A percentile compares a stretch with the other conserved stretches of the same genome.
Evolutionary conservation across 2,329 filamentous ascomycete species (phyloP).

Genomic region (Ophiocordyceps camponoti-rufipedis): DNA sequence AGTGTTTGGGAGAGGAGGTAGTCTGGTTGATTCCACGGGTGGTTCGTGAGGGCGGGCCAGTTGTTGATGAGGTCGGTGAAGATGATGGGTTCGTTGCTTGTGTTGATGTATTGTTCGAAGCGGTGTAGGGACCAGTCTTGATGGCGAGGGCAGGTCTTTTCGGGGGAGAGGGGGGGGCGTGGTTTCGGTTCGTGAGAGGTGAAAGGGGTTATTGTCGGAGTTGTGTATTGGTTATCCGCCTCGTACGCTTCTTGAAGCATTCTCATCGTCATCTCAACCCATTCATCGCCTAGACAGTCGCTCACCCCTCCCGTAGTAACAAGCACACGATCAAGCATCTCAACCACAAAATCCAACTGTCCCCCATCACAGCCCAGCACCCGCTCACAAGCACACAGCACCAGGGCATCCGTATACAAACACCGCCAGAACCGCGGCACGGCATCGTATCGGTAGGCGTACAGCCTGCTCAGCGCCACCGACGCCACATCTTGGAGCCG

Average conservation of each 20-base stretch:
- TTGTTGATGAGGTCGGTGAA: conserved; percentile 41
- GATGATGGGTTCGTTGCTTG: conserved; percentile 39
- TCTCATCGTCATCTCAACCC: conserved; percentile 32
- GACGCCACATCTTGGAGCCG: conserved; percentile 37
- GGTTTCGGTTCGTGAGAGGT: conserved; percentile 11
- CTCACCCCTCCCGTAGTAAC: conserved; percentile 54
- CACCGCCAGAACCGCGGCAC: conserved; percentile 51
- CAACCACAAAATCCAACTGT: conserved; percentile 37
- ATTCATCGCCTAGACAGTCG: conserved; percentile 23
- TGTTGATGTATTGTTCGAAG: conserved; percentile 44
- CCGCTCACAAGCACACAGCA: conserved; percentile 37
- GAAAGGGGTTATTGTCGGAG: conserved; percentile 5
- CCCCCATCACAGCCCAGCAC: conserved; percentile 7
- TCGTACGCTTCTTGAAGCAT: conserved; percentile 15
- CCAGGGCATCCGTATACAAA: conserved; percentile 51
- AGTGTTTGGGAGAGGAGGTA: conserved; percentile 65
- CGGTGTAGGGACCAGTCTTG: conserved; percentile 31
- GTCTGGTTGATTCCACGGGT: conserved; percentile 51
- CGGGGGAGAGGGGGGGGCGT: conserved; percentile 8
- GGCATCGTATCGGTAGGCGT: conserved; percentile 48
- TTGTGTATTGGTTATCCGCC: too few species aligned
- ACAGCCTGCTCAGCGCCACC: conserved; percentile 47
- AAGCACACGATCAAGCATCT: conserved; percentile 54
- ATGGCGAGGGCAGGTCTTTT: conserved; percentile 9
- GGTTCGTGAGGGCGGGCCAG: conserved; percentile 60